Evolutionary conservation across 371 early-diverging fungal species (phyloP), one percentile per base, ranked within the genome.

Genomic region (Vairimorpha apis): DNA sequence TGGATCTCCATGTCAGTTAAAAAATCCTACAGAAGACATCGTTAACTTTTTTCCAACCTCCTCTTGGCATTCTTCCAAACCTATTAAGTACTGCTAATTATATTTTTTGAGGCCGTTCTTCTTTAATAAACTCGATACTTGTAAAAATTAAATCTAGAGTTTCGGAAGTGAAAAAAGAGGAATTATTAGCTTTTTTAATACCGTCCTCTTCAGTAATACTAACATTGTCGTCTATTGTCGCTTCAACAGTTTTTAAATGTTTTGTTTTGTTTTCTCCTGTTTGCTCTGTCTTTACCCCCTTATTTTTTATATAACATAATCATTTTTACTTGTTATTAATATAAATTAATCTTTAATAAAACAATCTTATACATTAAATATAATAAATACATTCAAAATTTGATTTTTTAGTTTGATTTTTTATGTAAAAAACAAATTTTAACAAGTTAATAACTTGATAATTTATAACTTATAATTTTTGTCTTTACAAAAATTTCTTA

Each of bases 51-150:
- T 4, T n/a, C 49, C 49, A 49, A 49, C 49, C 49, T 16, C 49
- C 49, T 49, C 49, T 49, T 49, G 49, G 49, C 49, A 49, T 49
- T n/a, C 49, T 49, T 16, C 49, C 49, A 49, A 49, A 49, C 21
- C 49, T 10, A n/a, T 4, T 49, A 10, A 49, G 5, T 10, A 49
- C 49, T 49, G 49, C 8, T 49, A 49, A 21, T 16, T 16, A 21
- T 21, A 21, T 21, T 49, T 49, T 10, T 49, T 49, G 49, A 49
- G 49, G 49, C 49, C 49, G 21, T 21, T 49, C 49, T 21, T 21
- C 21, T 49, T 49, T 21, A 21, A 10, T 49, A 16, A 21, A 10
- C 18, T 5, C 49, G 18, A 21, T 5, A 49, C 49, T 49, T 21
- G 8, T 21, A n/a, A 49, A 21, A 21, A 49, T 10, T 10, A 4